Evolutionary conservation across 2,329 filamentous ascomycete genomes (phyloP), one percentile per base, ranked within the genome.

Genomic region (Fusarium verticillioides): DNA sequence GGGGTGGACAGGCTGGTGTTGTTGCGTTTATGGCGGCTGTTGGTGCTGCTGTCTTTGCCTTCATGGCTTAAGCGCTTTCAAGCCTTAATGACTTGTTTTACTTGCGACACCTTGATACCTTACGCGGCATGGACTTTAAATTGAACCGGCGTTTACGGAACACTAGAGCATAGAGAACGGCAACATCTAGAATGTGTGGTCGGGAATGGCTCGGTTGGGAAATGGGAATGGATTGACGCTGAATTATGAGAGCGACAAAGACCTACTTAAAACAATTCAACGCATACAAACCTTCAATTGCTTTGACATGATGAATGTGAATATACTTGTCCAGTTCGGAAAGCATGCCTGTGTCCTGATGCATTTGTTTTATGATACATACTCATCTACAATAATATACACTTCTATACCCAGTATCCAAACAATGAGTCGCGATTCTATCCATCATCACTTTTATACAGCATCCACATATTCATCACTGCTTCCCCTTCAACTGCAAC

Each of bases 401-500:
- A 77, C 3, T 23, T 52, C 32, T 63, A 50, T 66, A 44, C 34
- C 9, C 12, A 23, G 18, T 3, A 8, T 15, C 21, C 36, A 21
- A 53, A 13, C 26, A 43, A 39, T 50, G 64, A 66, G 56, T 66
- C 60, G 60, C 47, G 52, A 63, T 61, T 63, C 32, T 44, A n/a
- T 47, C 40, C 39, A 2, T 28, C 16, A 21, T 32, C 44, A 39
- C 26, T 39, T 34, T 23, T 23, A 19, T 26, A 52, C 9, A 50
- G 5, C 32, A 40, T 19, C 5, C 23, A 50, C 32, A 65, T 4
- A 1, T 9, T 32, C 50, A 30, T 16, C 57, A 34, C 28, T 21
- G 34, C 30, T 57, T 62, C 1, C 44, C 28, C 30, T 56, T 46
- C 9, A 83, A 69, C 49, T 81, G 78, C 43, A 88, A 70, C 16